A percentile compares a stretch with the other conserved stretches of the same genome.
Conservation (phyloP, 768 basidiomycete genomes). For the Pisolithus tinctorius region DNA sequence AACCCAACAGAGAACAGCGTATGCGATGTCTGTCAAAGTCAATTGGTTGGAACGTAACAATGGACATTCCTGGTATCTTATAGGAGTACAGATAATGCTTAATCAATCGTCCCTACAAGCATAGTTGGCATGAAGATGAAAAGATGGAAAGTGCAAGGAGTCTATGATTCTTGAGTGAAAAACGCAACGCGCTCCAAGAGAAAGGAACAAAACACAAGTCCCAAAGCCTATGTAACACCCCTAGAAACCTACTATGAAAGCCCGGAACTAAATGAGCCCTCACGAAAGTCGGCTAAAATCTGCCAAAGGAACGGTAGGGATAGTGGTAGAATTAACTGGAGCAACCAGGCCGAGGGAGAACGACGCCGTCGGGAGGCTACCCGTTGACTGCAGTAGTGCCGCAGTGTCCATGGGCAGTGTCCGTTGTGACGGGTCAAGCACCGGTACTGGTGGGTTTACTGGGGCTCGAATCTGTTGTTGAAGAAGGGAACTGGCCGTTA, state of each 20-base stretch:
- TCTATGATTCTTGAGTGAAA: conserved; percentile 24
- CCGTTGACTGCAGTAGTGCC: conserved; percentile 30
- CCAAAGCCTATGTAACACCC: conserved; percentile 22
- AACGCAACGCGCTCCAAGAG: conserved; percentile 10
- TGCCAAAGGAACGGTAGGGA: conserved; percentile 19
- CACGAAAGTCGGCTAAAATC: conserved; percentile 21
- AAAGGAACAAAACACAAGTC: conserved; percentile 21
- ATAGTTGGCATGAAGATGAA: conserved; percentile 8
- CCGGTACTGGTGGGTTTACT: conserved; percentile 18
- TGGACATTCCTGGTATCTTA: conserved; percentile 22
- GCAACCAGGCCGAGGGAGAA: conserved; percentile 19
- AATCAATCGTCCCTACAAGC: conserved; percentile 21
- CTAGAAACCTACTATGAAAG: conserved; percentile 3
- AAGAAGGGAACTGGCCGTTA: conserved; percentile 54
- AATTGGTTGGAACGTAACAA: conserved; percentile 22
- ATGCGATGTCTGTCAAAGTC: conserved; percentile 41
- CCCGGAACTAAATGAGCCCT: conserved; percentile 3
- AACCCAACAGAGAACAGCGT: conserved; percentile 38
- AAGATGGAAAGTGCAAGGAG: conserved; percentile 12
- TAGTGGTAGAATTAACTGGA: conserved; percentile 13
- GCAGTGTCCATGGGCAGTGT: conserved; percentile 22
- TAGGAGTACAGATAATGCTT: conserved; percentile 32
- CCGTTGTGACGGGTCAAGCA: conserved; percentile 21
- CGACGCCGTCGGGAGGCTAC: conserved; percentile 19
- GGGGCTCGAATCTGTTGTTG: conserved; percentile 35